These are phyloP conservation scores for Austroboletus novae-zelandiae DNA, from an alignment of 1,284 basidiomycete genomes.

Conservation along the genomic window DNA sequence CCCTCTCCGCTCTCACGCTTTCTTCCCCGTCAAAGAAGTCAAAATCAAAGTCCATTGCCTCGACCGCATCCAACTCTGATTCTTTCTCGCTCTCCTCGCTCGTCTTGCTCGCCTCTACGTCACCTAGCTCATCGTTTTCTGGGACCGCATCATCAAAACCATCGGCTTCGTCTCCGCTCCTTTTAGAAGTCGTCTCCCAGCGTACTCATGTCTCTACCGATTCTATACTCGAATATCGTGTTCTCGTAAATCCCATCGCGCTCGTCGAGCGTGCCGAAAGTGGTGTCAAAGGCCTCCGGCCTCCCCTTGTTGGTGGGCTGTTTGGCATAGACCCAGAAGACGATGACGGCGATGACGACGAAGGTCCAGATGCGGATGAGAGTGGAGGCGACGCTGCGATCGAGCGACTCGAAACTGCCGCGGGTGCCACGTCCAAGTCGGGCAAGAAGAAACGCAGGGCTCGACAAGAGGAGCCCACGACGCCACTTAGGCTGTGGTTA, in stretches of 20 bases:
- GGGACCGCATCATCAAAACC: background rate
- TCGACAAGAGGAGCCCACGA: constrained; percentile 41
- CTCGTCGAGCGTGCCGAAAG: constrained; percentile 62
- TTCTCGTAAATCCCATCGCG: constrained; percentile 64
- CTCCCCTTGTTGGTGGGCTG: constrained; percentile 44
- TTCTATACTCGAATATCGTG: constrained; percentile 64
- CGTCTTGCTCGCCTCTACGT: constrained; percentile 9
- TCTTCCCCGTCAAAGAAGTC: constrained; percentile 18
- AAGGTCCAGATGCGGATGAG: constrained; percentile 33
- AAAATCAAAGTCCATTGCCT: background rate
- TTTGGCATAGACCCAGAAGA: constrained; percentile 45
- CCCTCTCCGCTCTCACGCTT: constrained; percentile 14
- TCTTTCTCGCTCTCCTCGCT: constrained; percentile 22
- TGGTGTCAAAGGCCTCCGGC: constrained; percentile 61
- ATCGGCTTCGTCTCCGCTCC: constrained; percentile 28
- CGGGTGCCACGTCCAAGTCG: constrained; percentile 36
- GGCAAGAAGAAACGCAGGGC: constrained; percentile 37
- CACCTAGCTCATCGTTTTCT: constrained; percentile 3
- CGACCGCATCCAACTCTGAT: constrained; percentile 1
- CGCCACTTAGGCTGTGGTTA: constrained; percentile 66
- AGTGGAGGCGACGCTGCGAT: constrained; percentile 39
- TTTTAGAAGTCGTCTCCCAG: constrained; percentile 45
- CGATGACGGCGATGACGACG: constrained; percentile 41
- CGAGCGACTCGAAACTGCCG: constrained; percentile 41
- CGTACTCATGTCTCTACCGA: constrained; percentile 67